Base-by-base conservation (phyloP, 495 filamentous ascomycete genomes). In the Penicillium lagena region DNA sequence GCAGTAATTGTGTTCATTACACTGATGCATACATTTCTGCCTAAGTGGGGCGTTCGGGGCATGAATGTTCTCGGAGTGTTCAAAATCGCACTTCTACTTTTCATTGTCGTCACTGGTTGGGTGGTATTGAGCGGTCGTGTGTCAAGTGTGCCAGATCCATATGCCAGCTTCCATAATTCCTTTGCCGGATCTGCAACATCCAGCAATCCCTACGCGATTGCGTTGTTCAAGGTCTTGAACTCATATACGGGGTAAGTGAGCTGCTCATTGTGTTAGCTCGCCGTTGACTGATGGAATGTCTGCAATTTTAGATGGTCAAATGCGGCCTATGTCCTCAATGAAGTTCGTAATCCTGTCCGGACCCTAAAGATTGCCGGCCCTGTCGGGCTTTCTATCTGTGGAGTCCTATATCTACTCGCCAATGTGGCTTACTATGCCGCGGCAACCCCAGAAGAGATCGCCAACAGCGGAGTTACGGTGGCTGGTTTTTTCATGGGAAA, bases 371-470 rank as follows among this genome's bases (percentile, higher is more conserved):
- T 77, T 1, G 82, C 80, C 12, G 78, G 73, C 0, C 62, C 80
- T 2, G 65, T 75, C 0, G 81, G 79, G 5, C 67, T 89, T 1
- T 44, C 70, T 1, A 80, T 79, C 2, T 71, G 76, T 9, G 77
- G 77, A 13, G 43, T 78, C 31, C 59, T 86, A 7, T 87, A 87
- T 47, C 43, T 83, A 12, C 59, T 87, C 3, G 71, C 80, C 12
- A 89, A 89, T 55, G 59, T 87, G 1, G 80, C 83, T 0, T 87
- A 85, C 51, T 83, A 83, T 40, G 61, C 78, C 2, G 79, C 80
- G 1, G 78, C 82, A 0, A 81, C 83, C 0, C 58, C 82, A 7
- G 73, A 83, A 7, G 80, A 85, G 30, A 75, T 86, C 40, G 77
- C 78, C 39, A 50, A 75, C 15, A 80, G 80, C 42, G 79, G 82